Base-by-base conservation (phyloP, 2,329 filamentous ascomycete genomes). In the Thermoascus crustaceus region DNA sequence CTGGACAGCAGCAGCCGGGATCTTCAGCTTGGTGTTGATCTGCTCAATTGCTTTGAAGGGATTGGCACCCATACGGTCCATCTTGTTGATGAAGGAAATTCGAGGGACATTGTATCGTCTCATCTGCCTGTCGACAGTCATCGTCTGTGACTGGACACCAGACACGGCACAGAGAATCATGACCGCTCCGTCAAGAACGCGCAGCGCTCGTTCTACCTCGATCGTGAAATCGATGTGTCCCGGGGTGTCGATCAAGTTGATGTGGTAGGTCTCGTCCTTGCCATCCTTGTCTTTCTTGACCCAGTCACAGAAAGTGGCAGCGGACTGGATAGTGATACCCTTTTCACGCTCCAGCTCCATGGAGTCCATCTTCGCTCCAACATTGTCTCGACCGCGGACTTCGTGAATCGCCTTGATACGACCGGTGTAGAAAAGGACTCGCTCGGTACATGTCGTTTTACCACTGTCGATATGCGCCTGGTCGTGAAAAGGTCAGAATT, bases 211-310 rank as follows among this genome's bases (percentile, higher is more conserved):
- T 71, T 98, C 91, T 30, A 98, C 91, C 66, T 98, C 91, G 47
- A 98, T 96, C 9, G 91, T 98, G 59, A 98, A 98, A 63, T 98
- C 91, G 55, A 98, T 96, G 67, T 98, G 91, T 27, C 91, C 91
- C 3, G 91, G 91, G 1, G 91, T 98, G 62, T 98, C 91, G 57
- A 98, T 98, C 72, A 98, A 71, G 66, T 98, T 98, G 71, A 98
- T 80, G 62, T 98, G 89, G 66, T 94, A 98, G 50, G 80, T 86
- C 63, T 94, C 80, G 34, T 95, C 86, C 56, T 84, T 76, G 47
- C 83, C 84, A 45, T 89, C 68, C 35, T 56, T 47, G 52, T 85
- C 80, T 62, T 77, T 80, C 71, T 94, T 95, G 47, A 82, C 68
- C 91, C 91, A 98, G 66, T 98, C 88, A 63, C 86, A 94, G 62